Evolutionary conservation across 306 rosid genomes (phyloP).

Genomic region (Prunus campanulata): DNA sequence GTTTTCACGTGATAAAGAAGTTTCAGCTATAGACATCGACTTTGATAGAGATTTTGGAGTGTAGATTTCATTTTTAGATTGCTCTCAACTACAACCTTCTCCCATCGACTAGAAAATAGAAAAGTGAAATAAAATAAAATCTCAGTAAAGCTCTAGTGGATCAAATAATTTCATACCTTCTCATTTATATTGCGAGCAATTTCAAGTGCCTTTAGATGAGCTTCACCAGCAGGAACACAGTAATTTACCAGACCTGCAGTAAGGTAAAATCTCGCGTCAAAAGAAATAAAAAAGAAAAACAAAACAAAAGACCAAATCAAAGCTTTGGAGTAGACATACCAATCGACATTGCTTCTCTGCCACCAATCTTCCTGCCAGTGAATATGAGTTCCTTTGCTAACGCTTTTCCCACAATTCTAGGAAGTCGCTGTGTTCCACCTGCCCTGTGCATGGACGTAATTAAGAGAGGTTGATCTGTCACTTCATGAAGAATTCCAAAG

Average conservation of each 20-base stretch:
- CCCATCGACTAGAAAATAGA: neutral
- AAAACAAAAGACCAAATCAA: neutral
- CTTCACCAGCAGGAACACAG: slow-evolving; percentile 84
- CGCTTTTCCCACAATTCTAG: slow-evolving; percentile 83
- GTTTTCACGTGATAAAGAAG: neutral
- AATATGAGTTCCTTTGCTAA: slow-evolving; percentile 80
- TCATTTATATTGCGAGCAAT: slow-evolving; percentile 69
- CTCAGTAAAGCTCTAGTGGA: neutral
- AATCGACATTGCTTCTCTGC: slow-evolving; percentile 69
- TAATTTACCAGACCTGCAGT: slow-evolving; percentile 76
- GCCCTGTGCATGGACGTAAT: slow-evolving; percentile 59
- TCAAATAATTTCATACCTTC: slow-evolving; percentile 48
- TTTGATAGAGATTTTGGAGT: neutral
- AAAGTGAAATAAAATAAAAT: neutral
- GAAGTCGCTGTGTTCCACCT: slow-evolving; percentile 89
- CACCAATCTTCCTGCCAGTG: slow-evolving; percentile 71
- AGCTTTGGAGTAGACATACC: slow-evolving; percentile 39
- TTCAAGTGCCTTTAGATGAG: slow-evolving; percentile 69
- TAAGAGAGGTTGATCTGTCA: slow-evolving; percentile 21
- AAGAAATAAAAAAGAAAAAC: neutral
- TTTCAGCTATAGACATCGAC: neutral
- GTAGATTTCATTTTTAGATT: neutral
- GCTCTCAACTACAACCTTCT: neutral
- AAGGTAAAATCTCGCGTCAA: slow-evolving; percentile 6
- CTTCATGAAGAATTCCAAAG: neutral